A percentile compares a stretch with the other conserved stretches of the same genome.
Conservation (phyloP, 768 basidiomycete species). For the Serpula lacrymans region DNA sequence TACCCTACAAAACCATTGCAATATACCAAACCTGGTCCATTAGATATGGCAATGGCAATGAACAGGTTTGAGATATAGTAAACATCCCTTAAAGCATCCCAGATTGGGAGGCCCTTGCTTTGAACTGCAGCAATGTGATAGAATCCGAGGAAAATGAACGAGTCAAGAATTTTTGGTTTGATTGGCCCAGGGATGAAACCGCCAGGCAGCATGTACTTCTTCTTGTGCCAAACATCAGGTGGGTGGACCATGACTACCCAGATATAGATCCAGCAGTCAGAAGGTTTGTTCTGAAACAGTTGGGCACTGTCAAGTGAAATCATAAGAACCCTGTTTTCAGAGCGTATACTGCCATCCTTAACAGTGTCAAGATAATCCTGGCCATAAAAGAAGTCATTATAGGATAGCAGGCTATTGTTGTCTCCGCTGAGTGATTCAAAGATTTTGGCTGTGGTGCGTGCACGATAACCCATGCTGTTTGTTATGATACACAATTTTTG, state of each 20-base stretch:
- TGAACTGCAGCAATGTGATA: slow-evolving; percentile 29
- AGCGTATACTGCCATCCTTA: slow-evolving; percentile 10
- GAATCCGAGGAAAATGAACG: slow-evolving; percentile 30
- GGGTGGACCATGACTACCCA: slow-evolving; percentile 31
- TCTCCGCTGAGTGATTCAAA: no score
- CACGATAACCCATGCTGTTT: slow-evolving; percentile 22
- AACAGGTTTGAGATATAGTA: slow-evolving; percentile 13
- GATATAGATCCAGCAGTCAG: slow-evolving; percentile 41
- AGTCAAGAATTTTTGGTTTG: slow-evolving; percentile 29
- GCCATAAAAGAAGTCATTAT: slow-evolving; percentile 30
- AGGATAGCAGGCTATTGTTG: slow-evolving; percentile 8
- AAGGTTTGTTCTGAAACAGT: slow-evolving; percentile 37
- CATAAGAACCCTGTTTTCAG: slow-evolving; percentile 31
- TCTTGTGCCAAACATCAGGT: slow-evolving; percentile 28
- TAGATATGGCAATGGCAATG: slow-evolving; percentile 14
- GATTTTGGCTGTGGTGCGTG: no score
- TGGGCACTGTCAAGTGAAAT: slow-evolving; percentile 41
- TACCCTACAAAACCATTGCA: slow-evolving; percentile 35
- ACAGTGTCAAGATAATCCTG: slow-evolving; percentile 23
- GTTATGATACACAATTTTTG: no score
- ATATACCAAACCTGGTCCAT: slow-evolving; percentile 20
- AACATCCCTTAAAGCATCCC: slow-evolving; percentile 19
- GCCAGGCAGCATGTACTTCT: slow-evolving; percentile 27
- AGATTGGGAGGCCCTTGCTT: slow-evolving; percentile 26
- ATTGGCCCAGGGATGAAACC: slow-evolving; percentile 30